A percentile compares a stretch with the other conserved stretches of the same genome.
These are phyloP conservation scores for Lachnellula occidentalis DNA, from an alignment of 2,329 filamentous ascomycete species.

Conservation along the genomic window DNA sequence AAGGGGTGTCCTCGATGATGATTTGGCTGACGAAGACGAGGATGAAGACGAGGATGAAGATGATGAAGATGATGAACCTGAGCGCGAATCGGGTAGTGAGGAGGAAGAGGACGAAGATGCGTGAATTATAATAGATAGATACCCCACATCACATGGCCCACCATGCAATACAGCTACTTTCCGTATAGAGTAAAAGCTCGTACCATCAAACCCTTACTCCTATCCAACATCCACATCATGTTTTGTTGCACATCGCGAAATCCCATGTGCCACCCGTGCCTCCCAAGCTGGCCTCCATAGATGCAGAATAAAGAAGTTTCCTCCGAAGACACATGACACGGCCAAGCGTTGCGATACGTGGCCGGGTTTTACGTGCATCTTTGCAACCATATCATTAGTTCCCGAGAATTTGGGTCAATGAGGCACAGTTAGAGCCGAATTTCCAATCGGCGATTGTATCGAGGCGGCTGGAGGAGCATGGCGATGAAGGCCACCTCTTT, in stretches of 20 bases:
- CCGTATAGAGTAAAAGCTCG: background rate
- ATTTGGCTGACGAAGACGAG: background rate
- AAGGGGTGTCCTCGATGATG: background rate
- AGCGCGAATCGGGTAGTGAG: background rate
- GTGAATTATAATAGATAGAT: background rate
- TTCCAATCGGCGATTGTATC: no score
- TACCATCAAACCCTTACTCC: background rate
- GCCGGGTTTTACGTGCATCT: background rate
- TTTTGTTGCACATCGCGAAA: background rate
- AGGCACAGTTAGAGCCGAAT: no score
- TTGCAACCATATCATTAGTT: background rate
- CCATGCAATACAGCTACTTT: background rate
- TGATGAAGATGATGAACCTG: background rate
- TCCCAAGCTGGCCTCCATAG: background rate
- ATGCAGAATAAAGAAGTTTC: no score
- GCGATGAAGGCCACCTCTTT: no score
- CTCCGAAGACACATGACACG: background rate
- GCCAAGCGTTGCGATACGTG: background rate
- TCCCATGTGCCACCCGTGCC: background rate
- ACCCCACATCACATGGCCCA: background rate
- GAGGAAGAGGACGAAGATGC: background rate
- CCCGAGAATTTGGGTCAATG: background rate
- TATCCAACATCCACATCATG: background rate
- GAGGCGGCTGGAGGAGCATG: no score
- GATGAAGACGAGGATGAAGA: conserved; percentile 1